Evolutionary conservation across 768 basidiomycete species (phyloP).

Genomic region (Rhodocollybia butyracea): DNA sequence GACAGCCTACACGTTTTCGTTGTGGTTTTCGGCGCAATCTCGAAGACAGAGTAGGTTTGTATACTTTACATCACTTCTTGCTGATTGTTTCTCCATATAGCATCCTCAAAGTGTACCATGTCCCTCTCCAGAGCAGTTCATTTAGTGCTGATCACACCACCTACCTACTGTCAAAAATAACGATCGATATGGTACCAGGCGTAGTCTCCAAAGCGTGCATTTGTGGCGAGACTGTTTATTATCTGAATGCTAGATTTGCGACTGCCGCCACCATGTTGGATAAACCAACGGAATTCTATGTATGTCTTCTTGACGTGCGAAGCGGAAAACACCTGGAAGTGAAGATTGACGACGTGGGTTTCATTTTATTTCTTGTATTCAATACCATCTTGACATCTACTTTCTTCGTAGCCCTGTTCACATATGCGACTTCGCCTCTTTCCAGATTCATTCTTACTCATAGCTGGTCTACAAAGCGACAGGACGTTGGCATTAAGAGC

Average conservation of each 20-base stretch:
- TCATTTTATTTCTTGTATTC: background rate
- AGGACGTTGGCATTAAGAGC: slow-evolving; percentile 25
- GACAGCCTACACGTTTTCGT: slow-evolving; percentile 18
- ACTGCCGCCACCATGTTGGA: too few relatives aligned
- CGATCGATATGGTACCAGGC: slow-evolving; percentile 5
- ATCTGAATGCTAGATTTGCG: slow-evolving; percentile 10
- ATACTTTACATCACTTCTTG: background rate
- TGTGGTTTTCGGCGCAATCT: slow-evolving; percentile 15
- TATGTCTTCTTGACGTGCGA: slow-evolving; percentile 29
- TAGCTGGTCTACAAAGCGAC: slow-evolving; percentile 26
- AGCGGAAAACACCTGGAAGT: slow-evolving; percentile 21
- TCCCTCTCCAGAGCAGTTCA: slow-evolving; percentile 11
- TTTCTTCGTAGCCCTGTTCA: slow-evolving; percentile 23
- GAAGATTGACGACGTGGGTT: slow-evolving; percentile 19
- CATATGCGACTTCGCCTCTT: slow-evolving; percentile 30
- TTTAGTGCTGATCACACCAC: background rate
- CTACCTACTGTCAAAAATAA: background rate
- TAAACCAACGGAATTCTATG: slow-evolving; percentile 4
- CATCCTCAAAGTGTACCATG: slow-evolving; percentile 20
- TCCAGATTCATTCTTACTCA: slow-evolving; percentile 22
- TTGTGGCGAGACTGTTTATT: slow-evolving; percentile 18
- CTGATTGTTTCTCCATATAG: slow-evolving; percentile 6
- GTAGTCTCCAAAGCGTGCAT: slow-evolving; percentile 16
- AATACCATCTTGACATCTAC: background rate
- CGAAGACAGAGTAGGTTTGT: slow-evolving; percentile 15